These are phyloP conservation scores for Thielaviopsis populi DNA, from an alignment of 2,329 filamentous ascomycete species.

Conservation along the genomic window DNA sequence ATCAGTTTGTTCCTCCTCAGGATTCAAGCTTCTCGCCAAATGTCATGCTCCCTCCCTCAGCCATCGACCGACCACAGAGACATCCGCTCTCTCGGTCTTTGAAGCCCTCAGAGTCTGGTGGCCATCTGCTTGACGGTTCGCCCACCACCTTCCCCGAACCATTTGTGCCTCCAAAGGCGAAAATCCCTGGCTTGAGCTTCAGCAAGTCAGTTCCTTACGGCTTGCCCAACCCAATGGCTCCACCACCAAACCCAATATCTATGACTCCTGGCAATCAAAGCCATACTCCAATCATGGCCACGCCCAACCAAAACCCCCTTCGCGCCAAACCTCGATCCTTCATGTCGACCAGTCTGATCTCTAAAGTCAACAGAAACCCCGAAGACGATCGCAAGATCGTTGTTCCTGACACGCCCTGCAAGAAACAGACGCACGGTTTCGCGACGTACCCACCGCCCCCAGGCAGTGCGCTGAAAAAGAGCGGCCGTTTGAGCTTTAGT, in stretches of 20 bases:
- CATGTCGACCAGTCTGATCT: constrained; percentile 86
- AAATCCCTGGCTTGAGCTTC: constrained; percentile 22
- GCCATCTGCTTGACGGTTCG: constrained; percentile 62
- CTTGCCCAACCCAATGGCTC: constrained; percentile 6
- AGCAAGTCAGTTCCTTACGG: constrained; percentile 15
- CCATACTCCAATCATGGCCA: constrained; percentile 4
- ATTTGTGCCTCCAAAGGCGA: constrained; percentile 23
- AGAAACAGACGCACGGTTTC: constrained; percentile 58
- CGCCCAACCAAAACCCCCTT: constrained; percentile 13
- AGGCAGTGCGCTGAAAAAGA: constrained; percentile 47
- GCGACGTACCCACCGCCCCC: constrained; percentile 46
- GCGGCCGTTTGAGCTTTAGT: constrained; percentile 55
- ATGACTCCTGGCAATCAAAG: constrained; percentile 23
- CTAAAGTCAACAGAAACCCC: constrained; percentile 77
- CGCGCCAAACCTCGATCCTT: constrained; percentile 32
- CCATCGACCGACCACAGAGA: constrained; percentile 36
- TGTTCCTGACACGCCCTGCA: constrained; percentile 93
- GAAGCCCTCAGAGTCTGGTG: constrained; percentile 73
- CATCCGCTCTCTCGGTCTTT: constrained; percentile 79
- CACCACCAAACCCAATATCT: constrained; percentile 22
- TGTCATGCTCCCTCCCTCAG: constrained; percentile 28
- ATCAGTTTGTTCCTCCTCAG: constrained; percentile 56
- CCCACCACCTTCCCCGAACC: constrained; percentile 17
- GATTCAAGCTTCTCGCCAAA: constrained; percentile 37
- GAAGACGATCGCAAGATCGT: constrained; percentile 53